phyloP scores from a whole-genome alignment of 1,139 yeast genomes.

The Citeromyces hawaiiensis region DNA sequence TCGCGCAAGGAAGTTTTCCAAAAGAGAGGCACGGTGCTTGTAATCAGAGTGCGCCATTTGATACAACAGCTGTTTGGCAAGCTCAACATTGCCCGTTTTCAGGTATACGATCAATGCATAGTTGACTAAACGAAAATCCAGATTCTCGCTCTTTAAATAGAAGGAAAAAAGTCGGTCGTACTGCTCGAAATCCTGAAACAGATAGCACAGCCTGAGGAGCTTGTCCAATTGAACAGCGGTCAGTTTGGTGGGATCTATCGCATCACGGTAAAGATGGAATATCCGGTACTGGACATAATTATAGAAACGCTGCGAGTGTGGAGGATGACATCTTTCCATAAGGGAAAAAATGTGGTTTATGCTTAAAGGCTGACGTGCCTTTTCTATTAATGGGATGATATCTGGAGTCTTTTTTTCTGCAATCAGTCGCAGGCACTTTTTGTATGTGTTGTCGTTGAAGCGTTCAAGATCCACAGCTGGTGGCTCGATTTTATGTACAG shows the following conservation, averaged over 20 bases:
- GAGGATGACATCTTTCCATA: background rate
- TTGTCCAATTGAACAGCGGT: background rate
- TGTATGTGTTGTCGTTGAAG: background rate
- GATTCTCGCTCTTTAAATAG: background rate
- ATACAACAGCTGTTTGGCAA: background rate
- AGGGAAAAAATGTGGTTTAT: background rate
- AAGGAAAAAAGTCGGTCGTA: background rate
- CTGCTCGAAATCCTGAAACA: background rate
- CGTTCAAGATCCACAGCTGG: background rate
- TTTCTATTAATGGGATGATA: background rate
- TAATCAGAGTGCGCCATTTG: slow-evolving; percentile 5
- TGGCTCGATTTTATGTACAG: background rate
- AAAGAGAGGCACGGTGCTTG: background rate
- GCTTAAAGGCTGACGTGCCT: background rate
- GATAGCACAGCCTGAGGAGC: background rate
- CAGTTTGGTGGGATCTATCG: background rate
- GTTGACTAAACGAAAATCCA: background rate
- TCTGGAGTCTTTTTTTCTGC: background rate
- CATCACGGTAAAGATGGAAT: background rate
- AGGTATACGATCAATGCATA: background rate
- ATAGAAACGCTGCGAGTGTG: background rate
- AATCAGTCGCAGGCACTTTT: background rate
- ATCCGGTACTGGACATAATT: background rate
- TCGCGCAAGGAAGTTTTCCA: background rate
- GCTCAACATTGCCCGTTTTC: background rate